These are phyloP conservation scores for Alternaria sp. DNA, from an alignment of 2,329 filamentous ascomycete genomes.

Conservation along the genomic window DNA sequence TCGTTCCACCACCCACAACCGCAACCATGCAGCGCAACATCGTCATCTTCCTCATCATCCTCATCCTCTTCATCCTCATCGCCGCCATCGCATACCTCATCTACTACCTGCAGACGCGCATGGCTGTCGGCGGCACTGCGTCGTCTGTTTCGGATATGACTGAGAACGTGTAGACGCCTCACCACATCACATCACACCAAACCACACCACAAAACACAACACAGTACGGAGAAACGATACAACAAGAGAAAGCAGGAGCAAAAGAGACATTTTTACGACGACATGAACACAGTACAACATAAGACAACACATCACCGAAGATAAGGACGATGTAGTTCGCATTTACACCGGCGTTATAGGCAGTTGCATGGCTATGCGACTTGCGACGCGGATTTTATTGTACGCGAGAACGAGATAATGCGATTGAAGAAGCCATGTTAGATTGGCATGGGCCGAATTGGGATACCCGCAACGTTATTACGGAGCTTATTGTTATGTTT, in stretches of 20 bases:
- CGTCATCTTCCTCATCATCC: conserved; percentile 60
- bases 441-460: background rate
- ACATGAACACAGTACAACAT: background rate
- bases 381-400: background rate
- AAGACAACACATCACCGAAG: background rate
- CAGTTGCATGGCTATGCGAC: conserved; percentile 1
- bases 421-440: background rate
- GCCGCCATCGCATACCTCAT: conserved; percentile 57
- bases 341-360: background rate
- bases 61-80: conserved; percentile 60
- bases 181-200: no score
- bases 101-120: conserved; percentile 56
- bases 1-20: background rate
- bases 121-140: conserved; percentile 46
- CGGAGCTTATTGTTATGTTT: background rate
- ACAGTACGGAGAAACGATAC: background rate
- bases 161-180: conserved; percentile 7
- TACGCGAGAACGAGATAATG: background rate
- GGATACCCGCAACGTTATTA: conserved; percentile 10
- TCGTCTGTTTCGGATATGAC: conserved; percentile 42
- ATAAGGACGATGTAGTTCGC: background rate
- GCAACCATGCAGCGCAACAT: conserved; percentile 58
- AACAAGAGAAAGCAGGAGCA: background rate
- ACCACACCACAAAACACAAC: no score
- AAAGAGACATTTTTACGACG: conserved; percentile 1